Percentiles rank a stretch among this genome's conserved stretches.
phyloP scores from a whole-genome alignment of 305 asterid genomes.

The Rubia peregrina region DNA sequence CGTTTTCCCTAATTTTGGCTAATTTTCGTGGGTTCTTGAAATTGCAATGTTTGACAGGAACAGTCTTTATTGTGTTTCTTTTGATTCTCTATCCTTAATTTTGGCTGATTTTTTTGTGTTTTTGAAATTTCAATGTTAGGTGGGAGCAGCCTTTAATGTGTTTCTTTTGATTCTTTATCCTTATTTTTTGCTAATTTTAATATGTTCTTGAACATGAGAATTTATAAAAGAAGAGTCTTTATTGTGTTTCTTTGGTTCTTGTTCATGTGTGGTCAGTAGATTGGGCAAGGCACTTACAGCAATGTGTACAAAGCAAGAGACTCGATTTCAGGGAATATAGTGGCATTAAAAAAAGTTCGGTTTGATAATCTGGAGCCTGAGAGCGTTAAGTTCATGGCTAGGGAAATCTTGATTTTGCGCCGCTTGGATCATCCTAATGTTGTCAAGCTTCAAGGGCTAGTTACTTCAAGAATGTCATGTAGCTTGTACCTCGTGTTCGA shows the following conservation, averaged over 20 bases:
- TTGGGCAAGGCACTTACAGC: constrained; percentile 95
- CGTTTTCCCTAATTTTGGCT: neutral
- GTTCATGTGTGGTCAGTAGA: constrained; percentile 36
- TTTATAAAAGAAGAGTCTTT: constrained; percentile 14
- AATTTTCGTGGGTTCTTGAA: constrained; percentile 11
- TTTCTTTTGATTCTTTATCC: neutral
- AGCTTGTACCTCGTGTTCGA: constrained; percentile 81
- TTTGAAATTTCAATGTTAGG: neutral
- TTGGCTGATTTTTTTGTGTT: neutral
- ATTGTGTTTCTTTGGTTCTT: constrained; percentile 14
- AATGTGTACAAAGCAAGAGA: constrained; percentile 92
- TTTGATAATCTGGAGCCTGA: constrained; percentile 92
- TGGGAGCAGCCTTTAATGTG: neutral
- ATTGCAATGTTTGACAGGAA: constrained; percentile 11
- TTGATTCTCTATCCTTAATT: neutral
- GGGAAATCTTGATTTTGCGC: constrained; percentile 84
- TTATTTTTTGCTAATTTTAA: constrained; percentile 2
- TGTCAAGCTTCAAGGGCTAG: constrained; percentile 66
- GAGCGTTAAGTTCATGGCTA: constrained; percentile 89
- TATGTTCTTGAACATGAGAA: constrained; percentile 17
- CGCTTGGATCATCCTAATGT: constrained; percentile 92
- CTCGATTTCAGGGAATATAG: constrained; percentile 51
- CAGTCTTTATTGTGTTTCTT: constrained; percentile 15
- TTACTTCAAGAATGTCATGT: constrained; percentile 81
- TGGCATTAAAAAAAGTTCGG: constrained; percentile 79